Conservation (phyloP, 2,329 filamentous ascomycete species). For the Pseudopithomyces chartarum region DNA sequence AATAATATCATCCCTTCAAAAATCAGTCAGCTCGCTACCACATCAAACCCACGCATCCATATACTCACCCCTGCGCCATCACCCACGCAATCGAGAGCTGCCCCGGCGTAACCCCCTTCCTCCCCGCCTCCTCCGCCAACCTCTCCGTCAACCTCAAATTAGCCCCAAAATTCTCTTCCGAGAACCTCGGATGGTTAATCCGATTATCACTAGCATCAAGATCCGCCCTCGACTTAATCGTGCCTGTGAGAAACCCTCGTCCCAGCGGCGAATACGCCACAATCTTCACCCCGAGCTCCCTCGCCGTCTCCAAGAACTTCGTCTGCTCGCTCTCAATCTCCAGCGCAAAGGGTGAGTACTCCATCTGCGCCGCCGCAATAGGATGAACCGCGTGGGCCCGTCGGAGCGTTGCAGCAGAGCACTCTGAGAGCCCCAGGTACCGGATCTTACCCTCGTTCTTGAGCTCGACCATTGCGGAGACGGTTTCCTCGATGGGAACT, state of each 20-base stretch:
- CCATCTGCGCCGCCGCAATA: slow-evolving; percentile 52
- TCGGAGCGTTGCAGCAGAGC: slow-evolving; percentile 49
- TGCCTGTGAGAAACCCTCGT: slow-evolving; percentile 19
- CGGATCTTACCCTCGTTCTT: slow-evolving; percentile 49
- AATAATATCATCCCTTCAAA: background rate
- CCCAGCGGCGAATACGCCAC: slow-evolving; percentile 40
- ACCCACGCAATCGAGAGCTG: slow-evolving; percentile 57
- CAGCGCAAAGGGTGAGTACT: slow-evolving; percentile 52
- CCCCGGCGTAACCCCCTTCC: slow-evolving; percentile 58
- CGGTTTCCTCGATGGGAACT: slow-evolving; percentile 51
- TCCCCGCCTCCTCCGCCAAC: slow-evolving; percentile 22
- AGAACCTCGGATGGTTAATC: slow-evolving; percentile 42
- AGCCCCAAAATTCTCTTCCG: slow-evolving; percentile 29
- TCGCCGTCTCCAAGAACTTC: slow-evolving; percentile 36
- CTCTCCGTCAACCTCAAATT: slow-evolving; percentile 27
- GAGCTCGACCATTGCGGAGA: slow-evolving; percentile 49
- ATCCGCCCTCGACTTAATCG: slow-evolving; percentile 43
- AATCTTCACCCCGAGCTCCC: slow-evolving; percentile 43
- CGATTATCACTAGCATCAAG: slow-evolving; percentile 30
- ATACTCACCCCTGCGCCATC: slow-evolving; percentile 20
- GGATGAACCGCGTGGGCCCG: slow-evolving; percentile 50
- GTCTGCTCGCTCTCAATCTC: slow-evolving; percentile 43
- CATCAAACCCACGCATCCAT: background rate
- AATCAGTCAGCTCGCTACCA: background rate
- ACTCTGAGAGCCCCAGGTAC: slow-evolving; percentile 50